phyloP scores from a whole-genome alignment of 768 basidiomycete genomes.

The Gelatoporia subvermispora region DNA sequence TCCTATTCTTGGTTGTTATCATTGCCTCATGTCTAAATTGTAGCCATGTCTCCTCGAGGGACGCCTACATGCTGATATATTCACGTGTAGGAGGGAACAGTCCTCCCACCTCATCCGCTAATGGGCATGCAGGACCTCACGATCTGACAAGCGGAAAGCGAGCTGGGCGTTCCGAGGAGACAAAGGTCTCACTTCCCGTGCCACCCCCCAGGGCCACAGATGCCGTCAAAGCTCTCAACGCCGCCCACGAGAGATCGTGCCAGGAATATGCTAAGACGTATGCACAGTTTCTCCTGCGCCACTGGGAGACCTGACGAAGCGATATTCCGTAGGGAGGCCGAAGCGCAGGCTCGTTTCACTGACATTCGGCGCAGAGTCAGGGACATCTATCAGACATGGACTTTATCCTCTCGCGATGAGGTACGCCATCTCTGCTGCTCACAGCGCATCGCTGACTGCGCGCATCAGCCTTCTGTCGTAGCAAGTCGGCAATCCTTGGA shows the following conservation, averaged over 20 bases:
- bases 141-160: background rate
- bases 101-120: slow-evolving; percentile 3
- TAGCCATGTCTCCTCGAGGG: slow-evolving; percentile 61
- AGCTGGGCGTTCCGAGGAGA: background rate
- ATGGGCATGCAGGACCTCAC: background rate
- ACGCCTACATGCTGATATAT: slow-evolving; percentile 96
- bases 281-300: background rate
- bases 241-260: slow-evolving; percentile 42
- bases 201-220: slow-evolving; percentile 55
- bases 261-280: slow-evolving; percentile 14
- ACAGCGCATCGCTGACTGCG: background rate
- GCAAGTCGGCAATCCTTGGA: slow-evolving; percentile 58
- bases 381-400: slow-evolving; percentile 63
- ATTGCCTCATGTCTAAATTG: background rate
- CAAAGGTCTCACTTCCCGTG: slow-evolving; percentile 20
- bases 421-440: slow-evolving; percentile 27
- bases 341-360: slow-evolving; percentile 40
- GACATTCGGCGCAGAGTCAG: slow-evolving; percentile 48
- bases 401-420: slow-evolving; percentile 39
- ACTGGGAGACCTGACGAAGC: no score
- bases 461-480: slow-evolving; percentile 48
- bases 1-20: background rate
- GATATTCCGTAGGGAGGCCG: slow-evolving; percentile 33
- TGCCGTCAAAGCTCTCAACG: slow-evolving; percentile 52
- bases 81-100: slow-evolving; percentile 36